Conservation (phyloP, 495 filamentous ascomycete species). For the Margaritispora aquatica region DNA sequence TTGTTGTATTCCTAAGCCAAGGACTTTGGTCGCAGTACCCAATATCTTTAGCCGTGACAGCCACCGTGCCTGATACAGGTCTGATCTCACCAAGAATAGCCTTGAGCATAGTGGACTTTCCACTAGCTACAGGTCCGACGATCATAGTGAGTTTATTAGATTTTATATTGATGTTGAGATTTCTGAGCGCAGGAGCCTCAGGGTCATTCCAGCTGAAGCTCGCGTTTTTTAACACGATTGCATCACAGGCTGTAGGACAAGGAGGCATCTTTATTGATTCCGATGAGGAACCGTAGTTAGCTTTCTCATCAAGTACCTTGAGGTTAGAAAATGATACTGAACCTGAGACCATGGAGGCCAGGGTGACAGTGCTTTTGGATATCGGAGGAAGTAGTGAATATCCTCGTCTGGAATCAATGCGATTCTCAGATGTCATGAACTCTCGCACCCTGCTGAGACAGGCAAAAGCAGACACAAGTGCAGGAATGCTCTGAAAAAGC, state of each 20-base stretch:
- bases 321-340: no score
- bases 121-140: slow-evolving; percentile 50
- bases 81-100: slow-evolving; percentile 29
- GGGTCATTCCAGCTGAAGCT: slow-evolving; percentile 1
- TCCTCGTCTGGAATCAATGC: no score
- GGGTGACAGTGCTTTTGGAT: no score
- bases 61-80: neutral
- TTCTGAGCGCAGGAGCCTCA: neutral
- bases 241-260: no score
- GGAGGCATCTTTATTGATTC: no score
- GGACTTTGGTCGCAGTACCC: slow-evolving; percentile 1
- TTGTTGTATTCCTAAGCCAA: slow-evolving; percentile 22
- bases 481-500: slow-evolving; percentile 26
- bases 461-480: slow-evolving; percentile 20
- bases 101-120: slow-evolving; percentile 47
- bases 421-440: no score
- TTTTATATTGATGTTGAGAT: neutral
- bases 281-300: no score
- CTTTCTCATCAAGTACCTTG: no score
- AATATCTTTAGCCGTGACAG: neutral
- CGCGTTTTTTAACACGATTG: no score
- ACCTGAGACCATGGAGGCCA: no score
- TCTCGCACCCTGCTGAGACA: slow-evolving; percentile 32
- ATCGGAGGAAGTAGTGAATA: no score
- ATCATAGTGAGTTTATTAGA: neutral